Base-by-base conservation (phyloP, 371 early-diverging fungal genomes). In the Mucor saturninus region DNA sequence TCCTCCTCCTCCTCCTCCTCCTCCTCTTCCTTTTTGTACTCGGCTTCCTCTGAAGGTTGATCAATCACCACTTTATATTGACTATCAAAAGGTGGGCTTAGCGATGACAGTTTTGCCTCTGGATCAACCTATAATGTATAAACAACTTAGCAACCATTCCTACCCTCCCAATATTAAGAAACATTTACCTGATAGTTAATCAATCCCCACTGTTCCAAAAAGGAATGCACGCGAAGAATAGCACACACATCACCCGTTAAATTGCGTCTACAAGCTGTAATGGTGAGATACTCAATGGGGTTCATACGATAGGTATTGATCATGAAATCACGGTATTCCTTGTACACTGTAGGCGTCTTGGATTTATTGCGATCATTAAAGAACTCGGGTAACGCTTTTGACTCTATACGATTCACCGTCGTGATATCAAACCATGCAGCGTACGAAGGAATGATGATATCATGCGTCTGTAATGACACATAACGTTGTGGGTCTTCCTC, bases 141-240 rank as follows among this genome's bases (percentile, higher is more conserved):
- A n/a, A n/a, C n/a, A n/a, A n/a, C n/a, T n/a, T n/a, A n/a, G 21
- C 21, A 21, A 21, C 0, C 21, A 21, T 21, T 21, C 21, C 21
- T 0, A 21, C 21, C 21, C 1, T 1, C 21, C 21, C 21, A 0
- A 0, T 21, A 40, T 5, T 29, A 55, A 13, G 40, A 43, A 58
- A n/a, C 14, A 42, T 42, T 54, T 74, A 93, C 95, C 84, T 96
- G 97, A 77, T 96, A 98, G 76, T 98, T 98, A 61, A 98, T 95
- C 43, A 98, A 77, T 0, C 98, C 98, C 99, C 99, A 98, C 75
- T 97, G 96, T 76, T 98, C 98, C 40, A 97, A 76, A 68, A 98
- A 97, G 3, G 96, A 90, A 76, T 97, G 96, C 2, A 98, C 94
- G 21, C 95, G 82, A 65, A 97, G 89, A 64, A 98, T 93, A n/a